These are phyloP conservation scores for Persicaria maculosa DNA, from an alignment of 148 eudicot species.

Conservation along the genomic window DNA sequence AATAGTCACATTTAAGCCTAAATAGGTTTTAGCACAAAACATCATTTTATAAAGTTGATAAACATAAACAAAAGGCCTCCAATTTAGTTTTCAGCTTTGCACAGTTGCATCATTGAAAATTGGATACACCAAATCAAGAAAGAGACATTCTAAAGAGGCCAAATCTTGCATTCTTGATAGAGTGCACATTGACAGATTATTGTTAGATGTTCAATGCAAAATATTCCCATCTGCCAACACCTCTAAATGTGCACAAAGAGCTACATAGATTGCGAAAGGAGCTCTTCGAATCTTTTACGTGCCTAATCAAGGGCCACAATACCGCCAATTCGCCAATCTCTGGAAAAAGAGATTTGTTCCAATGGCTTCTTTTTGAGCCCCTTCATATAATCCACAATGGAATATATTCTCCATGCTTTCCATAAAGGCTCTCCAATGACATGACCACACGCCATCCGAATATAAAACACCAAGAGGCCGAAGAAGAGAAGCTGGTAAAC, in stretches of 20 bases:
- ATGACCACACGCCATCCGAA: not conserved
- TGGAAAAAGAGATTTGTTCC: not conserved
- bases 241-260: not conserved
- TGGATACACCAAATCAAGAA: not conserved
- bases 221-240: not conserved
- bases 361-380: not conserved
- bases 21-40: not conserved
- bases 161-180: not conserved
- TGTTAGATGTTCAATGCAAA: not conserved
- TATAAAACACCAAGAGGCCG: conserved; percentile 24
- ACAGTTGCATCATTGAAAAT: not conserved
- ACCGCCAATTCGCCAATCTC: not conserved
- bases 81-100: not conserved
- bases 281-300: conserved; percentile 1
- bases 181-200: not conserved
- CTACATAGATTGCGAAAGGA: conserved; percentile 2
- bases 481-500: conserved; percentile 4
- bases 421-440: not conserved
- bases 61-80: not conserved
- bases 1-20: not conserved
- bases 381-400: conserved; percentile 6
- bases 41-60: not conserved
- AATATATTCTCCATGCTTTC: conserved; percentile 6
- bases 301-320: conserved; percentile 10
- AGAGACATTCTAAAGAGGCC: not conserved